A percentile compares a stretch with the other conserved stretches of the same genome.
These are phyloP conservation scores for Aspergillus baeticus DNA, from an alignment of 495 filamentous ascomycete genomes.

Conservation along the genomic window DNA sequence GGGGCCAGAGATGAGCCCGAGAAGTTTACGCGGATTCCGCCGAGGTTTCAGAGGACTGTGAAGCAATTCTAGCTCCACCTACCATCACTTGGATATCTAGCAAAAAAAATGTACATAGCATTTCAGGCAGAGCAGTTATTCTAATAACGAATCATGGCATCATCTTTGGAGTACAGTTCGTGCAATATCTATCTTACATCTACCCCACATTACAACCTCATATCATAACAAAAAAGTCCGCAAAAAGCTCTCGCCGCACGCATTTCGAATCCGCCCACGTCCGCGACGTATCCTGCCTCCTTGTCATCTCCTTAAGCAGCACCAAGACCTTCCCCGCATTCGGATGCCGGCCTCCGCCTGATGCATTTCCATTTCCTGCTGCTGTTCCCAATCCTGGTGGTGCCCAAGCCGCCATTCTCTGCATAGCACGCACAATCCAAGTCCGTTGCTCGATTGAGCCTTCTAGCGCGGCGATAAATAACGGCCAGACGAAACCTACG, in stretches of 20 bases:
- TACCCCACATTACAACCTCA: neutral
- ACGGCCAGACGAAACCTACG: conserved; percentile 38
- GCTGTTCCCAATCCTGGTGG: neutral
- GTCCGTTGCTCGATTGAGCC: conserved; percentile 32
- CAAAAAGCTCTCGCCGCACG: conserved; percentile 38
- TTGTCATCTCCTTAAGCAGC: conserved; percentile 39
- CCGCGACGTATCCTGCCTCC: conserved; percentile 38
- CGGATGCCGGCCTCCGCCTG: conserved; percentile 23
- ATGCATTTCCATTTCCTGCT: neutral
- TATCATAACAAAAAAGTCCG: conserved; percentile 40
- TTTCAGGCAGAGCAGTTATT: too few relatives aligned
- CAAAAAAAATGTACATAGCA: neutral
- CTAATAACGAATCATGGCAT: neutral
- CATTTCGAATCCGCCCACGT: conserved; percentile 41
- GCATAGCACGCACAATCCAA: conserved; percentile 39
- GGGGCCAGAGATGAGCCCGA: conserved; percentile 56
- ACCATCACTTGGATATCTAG: too few relatives aligned
- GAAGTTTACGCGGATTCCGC: conserved; percentile 52
- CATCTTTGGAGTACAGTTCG: neutral
- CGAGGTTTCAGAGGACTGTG: conserved; percentile 51
- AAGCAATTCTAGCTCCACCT: conserved; percentile 48
- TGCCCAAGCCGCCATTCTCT: conserved; percentile 25
- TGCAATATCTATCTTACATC: neutral
- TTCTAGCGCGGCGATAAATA: conserved; percentile 40
- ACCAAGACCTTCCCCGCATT: conserved; percentile 32